Base-by-base conservation (phyloP, 331 rosid species). In the Saraca asoca region DNA sequence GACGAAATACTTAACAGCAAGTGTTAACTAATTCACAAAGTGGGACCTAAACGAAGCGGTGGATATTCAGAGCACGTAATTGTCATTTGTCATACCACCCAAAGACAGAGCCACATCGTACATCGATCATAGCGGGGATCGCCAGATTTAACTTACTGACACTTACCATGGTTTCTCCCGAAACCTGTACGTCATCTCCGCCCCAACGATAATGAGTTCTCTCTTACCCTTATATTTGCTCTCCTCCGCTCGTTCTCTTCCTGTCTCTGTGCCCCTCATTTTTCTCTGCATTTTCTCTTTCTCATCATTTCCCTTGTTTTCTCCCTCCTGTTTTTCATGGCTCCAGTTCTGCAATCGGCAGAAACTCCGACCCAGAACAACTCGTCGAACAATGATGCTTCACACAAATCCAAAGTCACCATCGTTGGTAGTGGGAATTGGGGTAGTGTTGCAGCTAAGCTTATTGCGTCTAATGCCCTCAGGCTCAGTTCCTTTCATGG, bases 391-490 rank as follows among this genome's bases (percentile, higher is more conserved):
- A 68, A 65, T 52, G 80, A 58, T 61, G 70, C 55, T 62, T 10
- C 83, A 13, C n/a, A 2, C 16, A 81, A 82, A 74, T 86, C 80
- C 77, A 90, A 66, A 75, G 89, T 92, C 77, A 70, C 95, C 39
- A 50, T 92, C 11, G 68, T 92, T 54, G 96, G 98, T 10, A 92
- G 96, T 53, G 96, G 95, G 34, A 89, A 89, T 51, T 92, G 96
- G 95, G 98, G 98, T 6, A 85, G 89, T 68, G 96, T 92, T 20
- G 95, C 98, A 0, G 80, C 95, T 44, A 89, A 83, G 79, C 95
- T 92, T 72, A 80, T 89, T 73, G 98, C 98, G 35, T 87, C 89
- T 20, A 92, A 92, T 75, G 75, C 98, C 49, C 62, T 80, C 74
- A 59, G 58, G 20, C 85, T 79, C 18, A 37, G 58, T 64, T 73